Base-by-base conservation (phyloP, 75 land plant species). In the Cupressus sempervirens region DNA sequence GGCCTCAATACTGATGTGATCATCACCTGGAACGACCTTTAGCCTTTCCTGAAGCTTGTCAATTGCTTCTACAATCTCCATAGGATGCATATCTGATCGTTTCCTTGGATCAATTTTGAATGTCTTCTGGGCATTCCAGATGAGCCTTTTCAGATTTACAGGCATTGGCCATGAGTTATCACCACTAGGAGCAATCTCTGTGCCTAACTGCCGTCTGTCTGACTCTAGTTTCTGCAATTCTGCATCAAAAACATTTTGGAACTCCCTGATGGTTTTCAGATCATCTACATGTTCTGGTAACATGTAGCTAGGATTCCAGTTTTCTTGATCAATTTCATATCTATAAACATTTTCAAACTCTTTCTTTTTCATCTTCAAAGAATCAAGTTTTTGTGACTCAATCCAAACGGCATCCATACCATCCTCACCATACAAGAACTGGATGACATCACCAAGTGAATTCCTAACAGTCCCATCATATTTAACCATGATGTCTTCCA, bases 361-460 rank as follows among this genome's bases (percentile, higher is more conserved):
- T 50, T 85, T 23, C 86, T 92, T 95, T 81, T 95, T 97, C 96
- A 97, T 94, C 52, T 94, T 97, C 83, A 97, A 84, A 23, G 96
- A 94, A 86, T 97, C 99, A 54, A 97, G 84, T 43, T 92, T 93
- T 92, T 96, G 98, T 12, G 91, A 83, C 86, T 97, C 98, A 81
- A 97, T 97, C 99, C 98, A 97, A 62, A 97, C 99, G 85, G 98
- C 90, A 91, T 97, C 98, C 96, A 97, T 97, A 35, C 99, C 99
- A 92, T 97, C 96, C 85, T 97, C 99, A 35, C 99, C 99, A 91
- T 97, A 97, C 16, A 97, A 92, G 85, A 97, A 97, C 86, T 97
- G 99, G 83, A 97, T 97, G 32, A 97, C 99, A 94, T 96, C 98
- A 0, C 99, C 98, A 56, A 94, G 88, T 1, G 99, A 97, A 50